These are phyloP conservation scores for Cotoneaster glaucophyllus DNA, from an alignment of 306 rosid species.

Conservation along the genomic window DNA sequence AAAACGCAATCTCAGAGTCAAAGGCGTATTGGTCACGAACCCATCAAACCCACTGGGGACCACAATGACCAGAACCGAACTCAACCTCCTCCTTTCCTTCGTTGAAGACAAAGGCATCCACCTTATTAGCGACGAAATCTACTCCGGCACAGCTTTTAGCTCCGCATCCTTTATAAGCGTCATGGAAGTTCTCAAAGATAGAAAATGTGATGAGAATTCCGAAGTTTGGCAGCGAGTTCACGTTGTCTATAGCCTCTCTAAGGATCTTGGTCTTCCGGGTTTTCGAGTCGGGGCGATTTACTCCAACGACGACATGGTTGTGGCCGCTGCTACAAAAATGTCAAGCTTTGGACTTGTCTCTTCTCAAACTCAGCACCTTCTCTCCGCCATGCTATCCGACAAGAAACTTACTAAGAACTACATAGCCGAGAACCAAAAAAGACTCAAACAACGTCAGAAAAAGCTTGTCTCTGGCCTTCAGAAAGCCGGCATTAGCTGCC, in stretches of 20 bases:
- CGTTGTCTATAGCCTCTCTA: slow-evolving; percentile 71
- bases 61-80: slow-evolving; percentile 40
- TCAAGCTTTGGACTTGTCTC: slow-evolving; percentile 82
- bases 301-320: slow-evolving; percentile 55
- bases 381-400: slow-evolving; percentile 68
- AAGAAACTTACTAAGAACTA: slow-evolving; percentile 57
- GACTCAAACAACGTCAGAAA: slow-evolving; percentile 48
- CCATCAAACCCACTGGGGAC: slow-evolving; percentile 87
- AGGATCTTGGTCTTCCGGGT: slow-evolving; percentile 86
- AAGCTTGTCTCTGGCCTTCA: slow-evolving; percentile 44
- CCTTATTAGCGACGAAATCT: slow-evolving; percentile 79
- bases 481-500: slow-evolving; percentile 51
- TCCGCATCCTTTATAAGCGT: slow-evolving; percentile 57
- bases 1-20: slow-evolving; percentile 54
- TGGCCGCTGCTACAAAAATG: slow-evolving; percentile 72
- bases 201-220: slow-evolving; percentile 15
- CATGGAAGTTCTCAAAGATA: slow-evolving; percentile 60
- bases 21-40: slow-evolving; percentile 78
- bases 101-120: slow-evolving; percentile 54
- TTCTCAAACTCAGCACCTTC: slow-evolving; percentile 76
- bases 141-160: slow-evolving; percentile 72
- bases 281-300: slow-evolving; percentile 77
- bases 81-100: slow-evolving; percentile 54
- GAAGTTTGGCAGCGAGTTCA: slow-evolving; percentile 47
- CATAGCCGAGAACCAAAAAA: slow-evolving; percentile 51